Conservation (phyloP, 2,329 filamentous ascomycete species). For the Trichoderma sp. region DNA sequence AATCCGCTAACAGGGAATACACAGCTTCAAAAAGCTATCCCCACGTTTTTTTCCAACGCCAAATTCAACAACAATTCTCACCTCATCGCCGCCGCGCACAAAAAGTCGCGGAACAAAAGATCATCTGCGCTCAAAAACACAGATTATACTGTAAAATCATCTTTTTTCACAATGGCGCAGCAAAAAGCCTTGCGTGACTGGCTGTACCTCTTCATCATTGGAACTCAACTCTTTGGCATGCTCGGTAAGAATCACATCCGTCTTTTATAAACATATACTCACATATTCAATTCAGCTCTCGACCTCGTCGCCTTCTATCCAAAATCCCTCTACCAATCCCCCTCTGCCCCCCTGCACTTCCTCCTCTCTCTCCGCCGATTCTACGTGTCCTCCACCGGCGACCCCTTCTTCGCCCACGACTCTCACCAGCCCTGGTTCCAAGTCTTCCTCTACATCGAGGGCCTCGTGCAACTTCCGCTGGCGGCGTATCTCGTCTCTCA, state of each 20-base stretch:
- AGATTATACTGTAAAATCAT: too few species aligned
- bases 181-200: conserved; percentile 36
- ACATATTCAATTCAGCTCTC: conserved; percentile 47
- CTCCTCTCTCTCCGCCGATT: conserved; percentile 50
- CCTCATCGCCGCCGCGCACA: background rate
- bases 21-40: background rate
- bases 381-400: conserved; percentile 55
- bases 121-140: too few species aligned
- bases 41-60: conserved; percentile 1
- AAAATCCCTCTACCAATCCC: conserved; percentile 46
- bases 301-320: conserved; percentile 61
- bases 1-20: background rate
- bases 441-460: conserved; percentile 55
- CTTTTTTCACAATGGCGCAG: conserved; percentile 3
- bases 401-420: conserved; percentile 54
- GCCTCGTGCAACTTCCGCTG: conserved; percentile 55
- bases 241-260: conserved; percentile 36
- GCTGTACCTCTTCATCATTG: conserved; percentile 43
- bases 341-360: conserved; percentile 52
- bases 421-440: conserved; percentile 53
- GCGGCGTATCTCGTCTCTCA: conserved; percentile 51
- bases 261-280: background rate
- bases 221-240: conserved; percentile 44
- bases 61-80: background rate
- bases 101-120: background rate